Evolutionary conservation across 2,329 filamentous ascomycete species (phyloP), one percentile per base, ranked within the genome.

Genomic region (Paracoccidioides lutzii): DNA sequence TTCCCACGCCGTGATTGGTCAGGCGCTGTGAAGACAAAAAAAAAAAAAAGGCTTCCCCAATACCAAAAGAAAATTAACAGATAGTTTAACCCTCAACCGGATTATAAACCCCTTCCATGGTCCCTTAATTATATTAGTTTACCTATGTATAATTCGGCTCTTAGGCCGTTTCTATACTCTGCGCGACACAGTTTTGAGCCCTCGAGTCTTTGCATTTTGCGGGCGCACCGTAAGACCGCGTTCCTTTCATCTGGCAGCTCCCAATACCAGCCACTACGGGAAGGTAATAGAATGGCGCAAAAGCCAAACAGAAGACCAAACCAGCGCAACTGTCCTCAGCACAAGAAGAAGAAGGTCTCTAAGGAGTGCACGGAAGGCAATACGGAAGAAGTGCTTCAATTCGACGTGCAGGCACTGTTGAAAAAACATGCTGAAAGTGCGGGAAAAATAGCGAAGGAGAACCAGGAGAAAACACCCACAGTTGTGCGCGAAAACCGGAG

Each of bases 351-450:
- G 55, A 69, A 69, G 80, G 75, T 76, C 77, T 55, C 55, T 40
- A 78, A 81, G 64, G 76, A 77, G 59, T 79, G 80, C 61, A 79
- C 79, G 44, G 79, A 80, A 59, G 83, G 81, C 7, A 81, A 82
- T 0, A 75, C 76, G 22, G 85, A 88, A 58, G 82, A 88, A 64
- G 81, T 88, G 49, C 73, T 89, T 48, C 73, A 78, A 51, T 70
- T 77, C 52, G 85, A 89, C 65, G 76, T 89, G 49, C 73, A 81
- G 35, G 55, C 58, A 44, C 63, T 71, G 9, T 53, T 78, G 37
- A 72, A 67, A 56, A 63, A 56, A 57, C 58, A 57, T 43, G 37
- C 66, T 4, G 63, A 66, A 22, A 60, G 55, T 41, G 37, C 58
- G 7, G 65, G 62, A 48, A 61, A 59, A 52, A 62, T 61, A 15